Base-by-base conservation (phyloP, 164 flowering plant species). In the Kingdonia uniflora region DNA sequence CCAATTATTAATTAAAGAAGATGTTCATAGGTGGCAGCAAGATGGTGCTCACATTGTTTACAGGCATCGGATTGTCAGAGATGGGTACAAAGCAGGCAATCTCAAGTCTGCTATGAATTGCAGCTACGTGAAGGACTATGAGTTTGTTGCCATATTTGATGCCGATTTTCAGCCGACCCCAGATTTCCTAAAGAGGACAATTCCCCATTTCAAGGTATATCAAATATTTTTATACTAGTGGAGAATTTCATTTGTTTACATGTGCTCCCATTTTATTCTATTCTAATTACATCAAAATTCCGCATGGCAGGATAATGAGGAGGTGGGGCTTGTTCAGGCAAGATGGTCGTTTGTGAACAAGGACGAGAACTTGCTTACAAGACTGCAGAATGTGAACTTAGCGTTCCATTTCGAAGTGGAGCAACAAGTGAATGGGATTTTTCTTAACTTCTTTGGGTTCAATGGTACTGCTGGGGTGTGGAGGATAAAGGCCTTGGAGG, bases 321-420 rank as follows among this genome's bases (percentile, higher is more conserved):
- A 92, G 15, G 44, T 92, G 11, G 99, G 79, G 14, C 61, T 92
- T 66, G 99, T 92, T 64, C 99, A 92, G 55, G 96, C 99, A n/a
- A 85, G 99, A 59, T 92, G 99, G 99, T 86, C 99, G 1, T 92
- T 92, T 71, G 99, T 92, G 65, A 91, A 91, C 75, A 83, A 79
- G 68, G 95, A 91, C 53, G 98, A 91, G 76, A 91, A 91, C 59
- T 56, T 92, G 65, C 64, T 92, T 14, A 92, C 98, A 0, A 76
- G 98, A 57, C 54, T 92, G 71, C 98, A 92, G 76, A 75, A 85
- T 70, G 64, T 92, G 6, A 92, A 92, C 55, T 70, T 92, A 54
- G 49, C 84, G 0, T 92, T 92, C 55, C 98, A 92, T 69, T 92
- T 92, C 54, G 98, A 92, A 61, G 98, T 92, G 49, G 99, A 92